These are phyloP conservation scores for Paracoccidioides brasiliensis DNA, from an alignment of 2,329 filamentous ascomycete genomes.

Conservation along the genomic window DNA sequence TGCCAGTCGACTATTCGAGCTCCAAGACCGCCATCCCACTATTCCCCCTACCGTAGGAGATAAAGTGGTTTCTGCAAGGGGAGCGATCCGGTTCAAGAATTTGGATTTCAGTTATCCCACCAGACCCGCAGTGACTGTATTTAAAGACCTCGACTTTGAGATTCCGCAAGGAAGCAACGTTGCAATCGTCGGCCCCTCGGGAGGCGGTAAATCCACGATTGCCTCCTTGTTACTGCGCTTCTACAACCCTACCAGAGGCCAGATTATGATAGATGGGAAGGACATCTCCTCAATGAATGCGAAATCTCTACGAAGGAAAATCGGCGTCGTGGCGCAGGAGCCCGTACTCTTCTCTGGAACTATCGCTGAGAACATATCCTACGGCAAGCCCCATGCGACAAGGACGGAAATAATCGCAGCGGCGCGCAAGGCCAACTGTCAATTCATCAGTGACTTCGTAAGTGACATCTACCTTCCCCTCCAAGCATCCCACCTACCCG, in stretches of 20 bases:
- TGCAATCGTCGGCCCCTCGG: slow-evolving; percentile 89
- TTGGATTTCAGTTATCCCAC: slow-evolving; percentile 89
- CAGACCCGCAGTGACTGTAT: slow-evolving; percentile 79
- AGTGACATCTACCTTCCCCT: slow-evolving; percentile 20
- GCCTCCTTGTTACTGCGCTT: slow-evolving; percentile 84
- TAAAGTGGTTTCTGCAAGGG: slow-evolving; percentile 70
- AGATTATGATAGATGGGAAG: slow-evolving; percentile 68
- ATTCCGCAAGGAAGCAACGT: slow-evolving; percentile 91
- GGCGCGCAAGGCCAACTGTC: slow-evolving; percentile 84
- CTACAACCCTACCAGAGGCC: slow-evolving; percentile 67
- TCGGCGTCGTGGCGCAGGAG: slow-evolving; percentile 91
- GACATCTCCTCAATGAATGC: slow-evolving; percentile 81
- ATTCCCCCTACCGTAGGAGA: slow-evolving; percentile 77
- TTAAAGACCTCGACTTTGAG: slow-evolving; percentile 75
- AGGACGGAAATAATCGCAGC: slow-evolving; percentile 72
- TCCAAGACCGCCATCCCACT: slow-evolving; percentile 77
- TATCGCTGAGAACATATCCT: slow-evolving; percentile 75
- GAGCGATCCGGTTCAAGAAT: slow-evolving; percentile 74
- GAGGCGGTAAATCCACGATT: slow-evolving; percentile 92
- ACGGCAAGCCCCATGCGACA: slow-evolving; percentile 69
- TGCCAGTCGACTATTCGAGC: slow-evolving; percentile 87
- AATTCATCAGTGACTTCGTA: slow-evolving; percentile 87
- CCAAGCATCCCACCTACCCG: slow-evolving; percentile 4
- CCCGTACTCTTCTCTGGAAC: slow-evolving; percentile 78
- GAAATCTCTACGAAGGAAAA: slow-evolving; percentile 81